Evolutionary conservation across 2,329 filamentous ascomycete genomes (phyloP), one percentile per base, ranked within the genome.

Genomic region (Sporothrix dimorphospora): DNA sequence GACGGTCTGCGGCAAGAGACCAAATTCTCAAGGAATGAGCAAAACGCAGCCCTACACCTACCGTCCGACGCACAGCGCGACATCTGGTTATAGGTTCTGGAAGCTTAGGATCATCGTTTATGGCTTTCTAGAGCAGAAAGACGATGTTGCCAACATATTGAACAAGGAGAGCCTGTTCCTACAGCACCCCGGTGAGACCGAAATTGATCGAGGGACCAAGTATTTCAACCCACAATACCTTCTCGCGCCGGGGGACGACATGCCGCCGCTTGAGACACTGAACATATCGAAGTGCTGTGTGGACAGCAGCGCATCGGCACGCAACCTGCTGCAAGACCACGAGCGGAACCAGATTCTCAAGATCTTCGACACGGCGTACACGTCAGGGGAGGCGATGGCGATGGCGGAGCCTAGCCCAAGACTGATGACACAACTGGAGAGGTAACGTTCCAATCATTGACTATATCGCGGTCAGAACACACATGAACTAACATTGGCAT

Each of bases 161-260:
- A 38, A 34, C 30, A 38, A 65, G 12, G 59, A 24, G 30, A 42
- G 14, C 16, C 59, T 65, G 59, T 65, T 65, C 38, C 59, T 65
- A 14, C 59, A 65, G 38, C 59, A 65, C 59, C 59, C 59, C 7
- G 16, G 59, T 24, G 34, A 42, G n/a, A 42, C 30, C 30, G 59
- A 65, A 40, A 65, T 65, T n/a, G 59, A 53, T 53, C 49, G n/a
- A 53, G n/a, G 49, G 49, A n/a, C 59, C 59, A 65, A 53, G 49
- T 65, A 65, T 42, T 40, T 42, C 30, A 65, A 65, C 38, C 59
- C 59, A 42, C 59, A 65, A 42, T 65, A 59, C 30, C 55, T 59
- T 1, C 30, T 59, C 14, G 49, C 49, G n/a, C 49, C 49, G 49
- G 49, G 49, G n/a, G 49, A 24, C 49, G 49, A 53, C 49, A 53